Evolutionary conservation across 148 eudicot genomes (phyloP), one percentile per base, ranked within the genome.

Genomic region (Limonium bicolor): DNA sequence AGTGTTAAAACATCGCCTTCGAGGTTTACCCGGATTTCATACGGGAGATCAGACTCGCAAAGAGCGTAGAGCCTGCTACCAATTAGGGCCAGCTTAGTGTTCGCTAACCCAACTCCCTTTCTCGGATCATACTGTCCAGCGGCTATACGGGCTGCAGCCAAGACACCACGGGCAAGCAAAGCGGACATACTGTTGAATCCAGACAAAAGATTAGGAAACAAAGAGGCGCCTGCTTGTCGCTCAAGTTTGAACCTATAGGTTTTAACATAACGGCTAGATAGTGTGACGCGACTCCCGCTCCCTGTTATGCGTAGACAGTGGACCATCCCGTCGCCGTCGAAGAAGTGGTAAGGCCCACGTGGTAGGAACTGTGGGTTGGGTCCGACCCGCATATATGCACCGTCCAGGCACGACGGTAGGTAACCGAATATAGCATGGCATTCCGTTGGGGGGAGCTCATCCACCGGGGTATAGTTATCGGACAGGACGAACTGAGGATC

Each of bases 1-100:
- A 68, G 13, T 0, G 78, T 72, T 11, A 59, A 7, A 0, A 72
- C 30, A 17, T 72, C 78, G 0, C 78, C 78, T n/a, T 54, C 40
- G 0, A 55, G n/a, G 0, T 56, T 23, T 0, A 67, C 2, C n/a
- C n/a, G n/a, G n/a, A 16, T 19, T 12, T 40, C 22, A 19, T 40
- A 40, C 17, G 44, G 44, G 19, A 40, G 44, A 40, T 40, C 44
- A 16, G 7, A 19, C 19, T 40, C 44, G 13, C 44, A 40, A 0
- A 40, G 1, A 40, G 44, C 44, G 12, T 11, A 40, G 7, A 40
- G 44, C 7, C 22, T 15, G 43, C 27, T 4, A 26, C 57, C 12
- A 59, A 59, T 2, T 18, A 33, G 1, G 23, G 51, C 18, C 33
- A 55, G 13, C 46, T 46, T 19, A 3, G 44, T 40, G 22, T 19